These are phyloP conservation scores for Globisporangium splendens DNA, from an alignment of 352 stramenopile species.

Conservation along the genomic window DNA sequence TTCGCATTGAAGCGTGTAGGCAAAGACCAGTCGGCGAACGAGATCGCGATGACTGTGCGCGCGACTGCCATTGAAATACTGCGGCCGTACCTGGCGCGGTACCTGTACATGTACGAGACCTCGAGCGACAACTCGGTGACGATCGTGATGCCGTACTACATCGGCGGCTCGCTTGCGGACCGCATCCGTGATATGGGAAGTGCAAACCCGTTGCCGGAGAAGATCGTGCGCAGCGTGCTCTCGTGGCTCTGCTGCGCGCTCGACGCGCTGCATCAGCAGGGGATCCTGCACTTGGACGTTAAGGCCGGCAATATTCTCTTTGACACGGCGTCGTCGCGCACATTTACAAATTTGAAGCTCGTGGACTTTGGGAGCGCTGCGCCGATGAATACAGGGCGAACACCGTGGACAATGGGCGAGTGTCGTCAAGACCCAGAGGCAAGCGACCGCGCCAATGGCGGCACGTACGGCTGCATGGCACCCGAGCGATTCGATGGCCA, in stretches of 20 bases:
- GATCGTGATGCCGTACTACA: slow-evolving; percentile 67
- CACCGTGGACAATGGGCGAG: not conserved
- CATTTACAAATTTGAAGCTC: slow-evolving; percentile 58
- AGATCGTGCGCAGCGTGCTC: slow-evolving; percentile 31
- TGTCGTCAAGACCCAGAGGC: slow-evolving; percentile 2
- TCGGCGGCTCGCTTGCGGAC: slow-evolving; percentile 46
- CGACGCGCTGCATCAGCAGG: slow-evolving; percentile 42
- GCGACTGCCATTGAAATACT: slow-evolving; percentile 27
- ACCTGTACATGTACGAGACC: slow-evolving; percentile 63
- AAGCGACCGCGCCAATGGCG: slow-evolving; percentile 13
- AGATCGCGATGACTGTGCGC: slow-evolving; percentile 48
- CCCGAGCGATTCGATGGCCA: slow-evolving; percentile 53
- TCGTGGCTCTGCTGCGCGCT: slow-evolving; percentile 45
- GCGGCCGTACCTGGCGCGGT: slow-evolving; percentile 43
- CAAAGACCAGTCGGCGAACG: slow-evolving; percentile 23
- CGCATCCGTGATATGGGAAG: slow-evolving; percentile 30
- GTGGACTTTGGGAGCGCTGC: slow-evolving; percentile 60
- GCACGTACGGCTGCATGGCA: slow-evolving; percentile 66
- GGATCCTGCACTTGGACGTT: slow-evolving; percentile 59
- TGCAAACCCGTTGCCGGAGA: slow-evolving; percentile 22
- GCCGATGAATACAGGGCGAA: not conserved
- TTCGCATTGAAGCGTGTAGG: slow-evolving; percentile 58
- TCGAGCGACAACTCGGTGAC: slow-evolving; percentile 37
- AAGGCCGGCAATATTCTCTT: slow-evolving; percentile 69
- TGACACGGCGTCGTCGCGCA: slow-evolving; percentile 26